Percentiles rank a stretch among this genome's conserved stretches.
Evolutionary conservation across 2,329 filamentous ascomycete genomes (phyloP).

Genomic region (Fusarium sp.): DNA sequence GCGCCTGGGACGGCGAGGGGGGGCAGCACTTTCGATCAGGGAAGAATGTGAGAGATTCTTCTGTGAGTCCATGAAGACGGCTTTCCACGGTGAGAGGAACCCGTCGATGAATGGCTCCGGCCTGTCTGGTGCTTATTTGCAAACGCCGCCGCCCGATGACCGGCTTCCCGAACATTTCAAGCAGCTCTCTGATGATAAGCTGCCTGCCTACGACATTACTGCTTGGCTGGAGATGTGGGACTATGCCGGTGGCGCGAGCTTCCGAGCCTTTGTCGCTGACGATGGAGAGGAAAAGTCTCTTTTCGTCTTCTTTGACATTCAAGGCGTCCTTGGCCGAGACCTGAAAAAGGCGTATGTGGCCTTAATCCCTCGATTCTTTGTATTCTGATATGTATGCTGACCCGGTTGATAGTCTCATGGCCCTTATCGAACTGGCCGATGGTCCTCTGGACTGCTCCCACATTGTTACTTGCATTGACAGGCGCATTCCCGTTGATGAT

Average conservation of each 20-base stretch:
- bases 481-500: conserved; percentile 74
- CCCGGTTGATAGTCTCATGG: conserved; percentile 77
- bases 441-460: conserved; percentile 82
- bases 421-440: conserved; percentile 89
- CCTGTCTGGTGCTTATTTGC: conserved; percentile 81
- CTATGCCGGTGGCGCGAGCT: conserved; percentile 86
- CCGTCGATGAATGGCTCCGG: conserved; percentile 83
- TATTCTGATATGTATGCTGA: conserved; percentile 5
- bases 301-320: conserved; percentile 88
- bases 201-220: conserved; percentile 60
- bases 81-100: conserved; percentile 97
- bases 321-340: conserved; percentile 79
- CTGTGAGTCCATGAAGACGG: conserved; percentile 93
- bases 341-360: conserved; percentile 86
- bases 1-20: conserved; percentile 77
- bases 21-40: conserved; percentile 96
- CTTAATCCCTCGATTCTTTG: too few relatives aligned
- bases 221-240: conserved; percentile 88
- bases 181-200: conserved; percentile 48
- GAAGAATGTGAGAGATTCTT: conserved; percentile 99
- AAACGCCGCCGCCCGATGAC: conserved; percentile 70
- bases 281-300: conserved; percentile 80
- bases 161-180: conserved; percentile 57
- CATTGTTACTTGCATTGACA: conserved; percentile 87
- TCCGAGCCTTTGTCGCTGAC: conserved; percentile 87